Evolutionary conservation across 345 rosid genomes (phyloP), one percentile per base, ranked within the genome.

Genomic region (Arabidopsis arenosa): DNA sequence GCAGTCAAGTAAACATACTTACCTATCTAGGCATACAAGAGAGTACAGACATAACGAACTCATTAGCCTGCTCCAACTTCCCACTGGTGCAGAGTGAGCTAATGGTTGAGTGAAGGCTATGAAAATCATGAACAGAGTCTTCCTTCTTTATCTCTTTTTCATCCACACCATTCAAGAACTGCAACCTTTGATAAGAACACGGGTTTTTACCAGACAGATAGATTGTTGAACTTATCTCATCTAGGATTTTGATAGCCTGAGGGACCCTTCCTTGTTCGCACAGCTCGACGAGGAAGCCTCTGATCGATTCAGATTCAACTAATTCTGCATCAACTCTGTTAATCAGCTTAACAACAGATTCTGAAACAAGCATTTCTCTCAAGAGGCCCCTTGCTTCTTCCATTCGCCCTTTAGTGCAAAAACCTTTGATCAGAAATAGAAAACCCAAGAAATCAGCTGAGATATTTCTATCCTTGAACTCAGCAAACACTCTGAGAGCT

Each of bases 341-440:
- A 72, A 90, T 82, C 73, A 90, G 66, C 79, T 85, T 87, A 73
- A 84, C 57, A 63, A 83, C 83, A 47, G 90, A 80, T 77, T 80
- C 63, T 60, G 89, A 81, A 77, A 79, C 87, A 78, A 94, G 89
- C 98, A 92, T 92, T 73, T 94, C 96, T 83, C 93, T 86, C 81
- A 94, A 80, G 61, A 88, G 76, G 57, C 77, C 80, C 69, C 95
- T 85, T 1, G 98, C 87, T 83, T 94, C 97, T 82, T 94, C 97
- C 88, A 94, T 90, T 80, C 96, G 84, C 73, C 98, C 96, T 80
- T 94, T 92, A 7, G 84, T 83, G 82, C 79, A 82, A 17, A 94
- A 86, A 41, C 98, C 98, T 73, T 87, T 84, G 49, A 86, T 78
- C 83, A 92, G 77, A 81, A 75, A 73, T 72, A 89, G 65, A 77